phyloP scores from a whole-genome alignment of 345 rosid genomes.

The Eucalyptus polybractea region DNA sequence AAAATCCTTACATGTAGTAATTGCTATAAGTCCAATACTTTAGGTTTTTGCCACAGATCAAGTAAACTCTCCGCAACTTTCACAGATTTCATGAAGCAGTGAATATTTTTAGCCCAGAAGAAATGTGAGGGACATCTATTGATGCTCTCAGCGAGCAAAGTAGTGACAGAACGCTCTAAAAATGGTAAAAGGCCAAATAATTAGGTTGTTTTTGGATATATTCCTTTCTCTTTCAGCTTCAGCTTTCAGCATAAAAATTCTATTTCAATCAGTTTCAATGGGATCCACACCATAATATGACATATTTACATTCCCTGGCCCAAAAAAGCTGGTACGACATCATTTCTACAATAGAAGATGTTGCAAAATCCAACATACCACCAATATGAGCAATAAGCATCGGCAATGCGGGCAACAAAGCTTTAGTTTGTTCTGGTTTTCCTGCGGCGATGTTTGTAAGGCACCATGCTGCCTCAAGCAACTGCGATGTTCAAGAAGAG shows the following conservation, averaged over 20 bases:
- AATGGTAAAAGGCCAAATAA: not conserved
- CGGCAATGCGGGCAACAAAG: constrained; percentile 75
- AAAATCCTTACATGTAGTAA: not conserved
- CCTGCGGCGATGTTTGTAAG: constrained; percentile 98
- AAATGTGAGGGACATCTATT: not conserved
- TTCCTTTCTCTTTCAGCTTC: not conserved
- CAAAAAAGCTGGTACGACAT: not conserved
- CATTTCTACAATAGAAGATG: not conserved
- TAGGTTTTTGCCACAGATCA: not conserved
- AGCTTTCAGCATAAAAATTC: not conserved
- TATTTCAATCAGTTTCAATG: not conserved
- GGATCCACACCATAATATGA: not conserved
- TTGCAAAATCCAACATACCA: constrained; percentile 30
- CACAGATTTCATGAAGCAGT: not conserved
- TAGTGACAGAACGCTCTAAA: not conserved
- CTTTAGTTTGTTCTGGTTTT: constrained; percentile 85
- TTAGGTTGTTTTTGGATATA: not conserved
- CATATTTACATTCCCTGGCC: not conserved
- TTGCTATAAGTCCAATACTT: not conserved
- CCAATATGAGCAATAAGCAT: constrained; percentile 93
- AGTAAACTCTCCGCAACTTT: not conserved
- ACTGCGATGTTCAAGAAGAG: constrained; percentile 25
- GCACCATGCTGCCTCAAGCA: constrained; percentile 98
- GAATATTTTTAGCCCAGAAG: not conserved
- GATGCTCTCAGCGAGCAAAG: not conserved